These are phyloP conservation scores for Wickerhamiella allomyrinae DNA, from an alignment of 805 yeast species.

Conservation along the genomic window DNA sequence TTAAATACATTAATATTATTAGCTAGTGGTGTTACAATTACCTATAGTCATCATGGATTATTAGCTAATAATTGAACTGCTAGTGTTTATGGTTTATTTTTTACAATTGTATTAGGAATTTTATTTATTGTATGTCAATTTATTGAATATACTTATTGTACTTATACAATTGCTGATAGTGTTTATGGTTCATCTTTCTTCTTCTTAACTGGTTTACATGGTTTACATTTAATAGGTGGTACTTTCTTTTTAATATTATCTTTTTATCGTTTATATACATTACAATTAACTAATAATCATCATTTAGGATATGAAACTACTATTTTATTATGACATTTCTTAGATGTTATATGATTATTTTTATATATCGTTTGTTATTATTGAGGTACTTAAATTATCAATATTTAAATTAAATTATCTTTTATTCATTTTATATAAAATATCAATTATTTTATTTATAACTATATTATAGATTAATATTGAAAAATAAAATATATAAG, in stretches of 20 bases:
- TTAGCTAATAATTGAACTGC: constrained; percentile 13
- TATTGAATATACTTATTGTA: constrained; percentile 18
- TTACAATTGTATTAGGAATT: constrained; percentile 18
- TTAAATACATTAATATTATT: constrained; percentile 21
- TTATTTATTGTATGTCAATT: constrained; percentile 20
- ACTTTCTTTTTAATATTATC: constrained; percentile 17
- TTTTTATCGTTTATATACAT: constrained; percentile 15
- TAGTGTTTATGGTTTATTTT: constrained; percentile 14
- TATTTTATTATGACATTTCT: constrained; percentile 19
- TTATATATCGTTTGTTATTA: constrained; percentile 19
- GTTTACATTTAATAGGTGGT: constrained; percentile 16
- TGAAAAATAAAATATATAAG: not conserved
- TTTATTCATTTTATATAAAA: not conserved
- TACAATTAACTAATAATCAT: constrained; percentile 18
- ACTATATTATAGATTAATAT: not conserved
- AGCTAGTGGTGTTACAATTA: constrained; percentile 20
- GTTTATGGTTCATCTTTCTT: constrained; percentile 20
- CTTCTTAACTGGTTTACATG: constrained; percentile 20
- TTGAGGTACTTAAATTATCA: constrained; percentile 17
- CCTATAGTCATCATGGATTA: constrained; percentile 20
- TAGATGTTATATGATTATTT: constrained; percentile 22
- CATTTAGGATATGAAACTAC: constrained; percentile 20
- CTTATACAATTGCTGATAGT: constrained; percentile 20
- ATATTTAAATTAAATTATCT: not conserved
- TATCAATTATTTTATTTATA: not conserved